Conservation (phyloP, 192 early-diverging fungal genomes). For the Backusella luteola region DNA sequence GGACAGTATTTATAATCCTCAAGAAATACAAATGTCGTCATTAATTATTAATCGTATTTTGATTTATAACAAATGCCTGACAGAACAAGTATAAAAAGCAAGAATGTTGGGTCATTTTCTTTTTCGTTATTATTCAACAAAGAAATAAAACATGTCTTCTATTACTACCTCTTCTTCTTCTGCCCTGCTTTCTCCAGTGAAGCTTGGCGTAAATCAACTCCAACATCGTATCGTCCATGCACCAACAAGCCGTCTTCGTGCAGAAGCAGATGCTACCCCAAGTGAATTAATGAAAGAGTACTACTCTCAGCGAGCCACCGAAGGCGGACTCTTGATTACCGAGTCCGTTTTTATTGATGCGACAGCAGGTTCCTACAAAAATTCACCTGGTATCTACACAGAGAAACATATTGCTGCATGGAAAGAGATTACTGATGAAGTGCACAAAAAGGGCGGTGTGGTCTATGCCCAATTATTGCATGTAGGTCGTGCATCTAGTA, state of each 20-base stretch:
- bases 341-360: conserved; percentile 7
- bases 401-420: conserved; percentile 43
- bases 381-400: conserved; percentile 37
- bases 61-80: neutral
- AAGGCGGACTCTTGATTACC: conserved; percentile 12
- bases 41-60: neutral
- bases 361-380: conserved; percentile 15
- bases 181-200: conserved; percentile 3
- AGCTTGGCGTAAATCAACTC: neutral
- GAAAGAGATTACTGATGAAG: conserved; percentile 49
- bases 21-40: neutral
- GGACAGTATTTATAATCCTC: neutral
- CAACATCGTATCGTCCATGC: conserved; percentile 20
- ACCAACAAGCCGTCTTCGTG: conserved; percentile 4
- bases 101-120: neutral
- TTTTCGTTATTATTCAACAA: neutral
- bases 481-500: conserved; percentile 1
- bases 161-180: neutral
- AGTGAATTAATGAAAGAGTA: neutral
- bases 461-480: conserved; percentile 59
- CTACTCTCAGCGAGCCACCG: neutral
- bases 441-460: conserved; percentile 51
- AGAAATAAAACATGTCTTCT: neutral
- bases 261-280: neutral
- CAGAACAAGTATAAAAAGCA: neutral